These are phyloP conservation scores for Diatrype stigma DNA, from an alignment of 2,329 filamentous ascomycete species.

Conservation along the genomic window DNA sequence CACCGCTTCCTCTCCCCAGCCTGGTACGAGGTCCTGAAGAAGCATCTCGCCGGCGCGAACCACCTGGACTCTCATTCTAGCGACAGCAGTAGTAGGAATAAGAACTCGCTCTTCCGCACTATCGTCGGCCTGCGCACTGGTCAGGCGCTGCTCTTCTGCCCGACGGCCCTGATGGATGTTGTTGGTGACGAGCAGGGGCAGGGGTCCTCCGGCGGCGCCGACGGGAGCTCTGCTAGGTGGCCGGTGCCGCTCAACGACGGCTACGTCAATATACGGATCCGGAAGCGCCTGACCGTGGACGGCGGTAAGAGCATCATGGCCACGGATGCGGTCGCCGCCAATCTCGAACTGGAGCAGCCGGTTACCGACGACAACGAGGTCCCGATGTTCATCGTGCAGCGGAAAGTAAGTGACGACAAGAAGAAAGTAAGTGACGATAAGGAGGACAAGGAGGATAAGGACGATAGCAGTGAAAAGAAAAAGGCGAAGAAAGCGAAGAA, in stretches of 20 bases:
- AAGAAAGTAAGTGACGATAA: not conserved
- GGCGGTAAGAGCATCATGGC: slow-evolving; percentile 16
- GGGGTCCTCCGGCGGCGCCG: not conserved
- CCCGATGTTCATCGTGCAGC: not conserved
- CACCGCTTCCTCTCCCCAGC: slow-evolving; percentile 19
- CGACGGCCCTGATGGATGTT: slow-evolving; percentile 15
- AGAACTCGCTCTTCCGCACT: slow-evolving; percentile 11
- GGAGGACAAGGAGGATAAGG: not conserved
- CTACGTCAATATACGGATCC: slow-evolving; percentile 11
- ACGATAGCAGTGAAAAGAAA: too few species aligned
- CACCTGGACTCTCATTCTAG: slow-evolving; percentile 3
- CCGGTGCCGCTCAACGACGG: slow-evolving; percentile 8
- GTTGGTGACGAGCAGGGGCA: not conserved
- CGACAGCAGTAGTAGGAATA: not conserved
- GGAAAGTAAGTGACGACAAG: not conserved
- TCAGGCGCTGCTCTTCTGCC: slow-evolving; percentile 20
- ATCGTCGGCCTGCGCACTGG: slow-evolving; percentile 17
- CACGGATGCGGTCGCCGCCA: not conserved
- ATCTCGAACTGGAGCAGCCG: not conserved
- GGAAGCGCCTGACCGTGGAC: slow-evolving; percentile 14
- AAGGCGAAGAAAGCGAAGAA: not conserved
- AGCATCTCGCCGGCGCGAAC: slow-evolving; percentile 14
- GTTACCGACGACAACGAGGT: not conserved
- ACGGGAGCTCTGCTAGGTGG: not conserved
- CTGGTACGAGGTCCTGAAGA: slow-evolving; percentile 15